A percentile compares a stretch with the other conserved stretches of the same genome.
Conservation (phyloP, 2,329 filamentous ascomycete genomes). For the Pseudohalonectria lignicola region DNA sequence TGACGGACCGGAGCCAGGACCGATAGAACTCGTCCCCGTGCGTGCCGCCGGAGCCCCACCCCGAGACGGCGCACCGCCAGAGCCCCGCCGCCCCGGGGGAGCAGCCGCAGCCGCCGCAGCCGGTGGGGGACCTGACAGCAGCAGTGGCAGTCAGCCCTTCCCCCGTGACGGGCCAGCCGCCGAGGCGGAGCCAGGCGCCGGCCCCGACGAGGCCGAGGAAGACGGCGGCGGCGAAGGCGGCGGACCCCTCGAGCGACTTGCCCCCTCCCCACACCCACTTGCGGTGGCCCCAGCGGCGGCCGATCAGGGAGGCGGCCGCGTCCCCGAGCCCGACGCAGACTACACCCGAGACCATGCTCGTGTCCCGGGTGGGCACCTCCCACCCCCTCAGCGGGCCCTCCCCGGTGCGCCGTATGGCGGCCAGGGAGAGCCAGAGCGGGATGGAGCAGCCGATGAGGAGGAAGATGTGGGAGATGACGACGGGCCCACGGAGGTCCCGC, state of each 20-base stretch:
- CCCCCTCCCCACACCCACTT: constrained; percentile 98
- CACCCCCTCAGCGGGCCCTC: constrained; percentile 53
- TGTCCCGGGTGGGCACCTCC: constrained; percentile 63
- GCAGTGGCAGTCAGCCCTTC: constrained; percentile 13
- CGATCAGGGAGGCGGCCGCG: constrained; percentile 82
- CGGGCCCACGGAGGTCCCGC: constrained; percentile 80
- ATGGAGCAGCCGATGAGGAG: constrained; percentile 90
- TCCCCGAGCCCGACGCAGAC: constrained; percentile 94
- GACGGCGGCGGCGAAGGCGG: constrained; percentile 75
- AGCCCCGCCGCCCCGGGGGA: constrained; percentile 10
- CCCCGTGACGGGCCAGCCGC: constrained; percentile 66
- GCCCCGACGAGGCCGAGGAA: constrained; percentile 60
- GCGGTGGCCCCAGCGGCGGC: constrained; percentile 69
- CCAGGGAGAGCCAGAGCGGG: constrained; percentile 81
- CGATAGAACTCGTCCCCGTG: not conserved
- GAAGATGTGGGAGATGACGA: constrained; percentile 95
- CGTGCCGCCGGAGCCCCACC: constrained; percentile 1
- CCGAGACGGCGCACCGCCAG: constrained; percentile 1
- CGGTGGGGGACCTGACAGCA: not conserved
- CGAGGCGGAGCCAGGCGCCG: constrained; percentile 63
- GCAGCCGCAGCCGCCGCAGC: constrained; percentile 6
- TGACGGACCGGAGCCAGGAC: constrained; percentile 48
- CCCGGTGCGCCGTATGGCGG: constrained; percentile 46
- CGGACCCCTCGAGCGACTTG: constrained; percentile 82
- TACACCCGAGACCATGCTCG: constrained; percentile 85